phyloP scores from a whole-genome alignment of 441 rosid species.

The Gossypium aridum region DNA sequence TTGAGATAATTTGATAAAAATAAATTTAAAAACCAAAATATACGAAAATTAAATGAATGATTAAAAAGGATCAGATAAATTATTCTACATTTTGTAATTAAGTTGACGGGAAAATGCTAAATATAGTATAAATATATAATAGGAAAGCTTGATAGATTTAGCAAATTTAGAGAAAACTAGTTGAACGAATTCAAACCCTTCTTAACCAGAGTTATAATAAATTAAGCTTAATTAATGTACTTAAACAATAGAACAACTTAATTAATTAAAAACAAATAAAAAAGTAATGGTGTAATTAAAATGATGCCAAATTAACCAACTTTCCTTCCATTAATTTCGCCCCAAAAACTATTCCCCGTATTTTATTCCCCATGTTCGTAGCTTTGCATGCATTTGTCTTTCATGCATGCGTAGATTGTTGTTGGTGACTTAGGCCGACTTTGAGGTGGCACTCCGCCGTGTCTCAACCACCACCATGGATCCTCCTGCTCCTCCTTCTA shows the following conservation, averaged over 20 bases:
- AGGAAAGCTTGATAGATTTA: no score
- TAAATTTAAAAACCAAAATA: no score
- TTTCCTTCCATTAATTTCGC: slow-evolving; percentile 8
- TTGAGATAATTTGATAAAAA: no score
- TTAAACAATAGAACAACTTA: not conserved
- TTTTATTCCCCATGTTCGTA: not conserved
- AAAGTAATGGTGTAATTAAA: not conserved
- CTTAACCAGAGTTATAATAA: no score
- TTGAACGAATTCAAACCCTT: no score
- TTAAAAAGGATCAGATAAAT: no score
- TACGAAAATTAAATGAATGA: accelerated
- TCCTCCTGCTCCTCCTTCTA: slow-evolving; percentile 24
- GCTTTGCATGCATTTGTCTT: not conserved
- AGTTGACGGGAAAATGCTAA: no score
- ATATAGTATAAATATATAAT: no score
- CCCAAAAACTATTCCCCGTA: not conserved
- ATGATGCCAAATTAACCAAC: not conserved
- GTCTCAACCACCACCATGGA: slow-evolving; percentile 18
- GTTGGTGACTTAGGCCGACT: not conserved
- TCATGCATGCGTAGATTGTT: not conserved
- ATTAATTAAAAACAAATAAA: not conserved
- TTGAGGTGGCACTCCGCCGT: not conserved
- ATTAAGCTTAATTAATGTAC: not conserved
- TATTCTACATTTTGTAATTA: no score
- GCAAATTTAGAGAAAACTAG: no score